Evolutionary conservation across 306 rosid genomes (phyloP), one percentile per base, ranked within the genome.

Genomic region (Quillaja saponaria): DNA sequence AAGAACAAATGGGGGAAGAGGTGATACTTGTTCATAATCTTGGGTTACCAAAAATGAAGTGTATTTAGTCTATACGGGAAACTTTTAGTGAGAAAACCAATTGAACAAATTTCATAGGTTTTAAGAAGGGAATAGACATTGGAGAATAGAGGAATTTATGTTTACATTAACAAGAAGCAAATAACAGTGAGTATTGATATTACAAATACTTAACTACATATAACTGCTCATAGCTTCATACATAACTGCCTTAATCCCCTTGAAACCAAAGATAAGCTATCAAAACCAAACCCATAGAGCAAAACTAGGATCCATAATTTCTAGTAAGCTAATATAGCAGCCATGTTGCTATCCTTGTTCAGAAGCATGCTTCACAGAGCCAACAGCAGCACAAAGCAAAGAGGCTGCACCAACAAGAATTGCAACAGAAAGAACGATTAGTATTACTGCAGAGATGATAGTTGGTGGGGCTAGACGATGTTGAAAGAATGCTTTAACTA

Each of bases 301-400:
- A 64, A 31, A 35, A 55, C 12, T 57, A 16, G 6, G n/a, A 61
- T 44, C 68, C 49, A 14, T 18, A 11, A 1, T 65, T 34, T 44
- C 11, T 47, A 67, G 53, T 35, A 67, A 16, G 53, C 62, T 67
- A 18, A 46, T 49, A 64, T 68, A 34, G 47, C 33, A 49, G 40
- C 39, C 12, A 61, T 55, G 44, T 40, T 41, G 13, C 20, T 15
- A 12, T 21, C 33, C 25, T 59, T 34, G 21, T 42, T 83, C 63
- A 88, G 78, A 55, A 80, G 67, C 96, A 89, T 67, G 52, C 78
- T 62, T 89, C 95, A 19, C 96, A 89, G 18, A 88, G 37, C 94
- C 94, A 88, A 66, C 96, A 88, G 83, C 96, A 88, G 80, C 96
- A 88, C 18, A 88, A 73, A 42, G 89, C 87, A 59, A 84, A 89